Evolutionary conservation across 495 filamentous ascomycete species (phyloP), one percentile per base, ranked within the genome.

Genomic region (Hypoxylon intermedium): DNA sequence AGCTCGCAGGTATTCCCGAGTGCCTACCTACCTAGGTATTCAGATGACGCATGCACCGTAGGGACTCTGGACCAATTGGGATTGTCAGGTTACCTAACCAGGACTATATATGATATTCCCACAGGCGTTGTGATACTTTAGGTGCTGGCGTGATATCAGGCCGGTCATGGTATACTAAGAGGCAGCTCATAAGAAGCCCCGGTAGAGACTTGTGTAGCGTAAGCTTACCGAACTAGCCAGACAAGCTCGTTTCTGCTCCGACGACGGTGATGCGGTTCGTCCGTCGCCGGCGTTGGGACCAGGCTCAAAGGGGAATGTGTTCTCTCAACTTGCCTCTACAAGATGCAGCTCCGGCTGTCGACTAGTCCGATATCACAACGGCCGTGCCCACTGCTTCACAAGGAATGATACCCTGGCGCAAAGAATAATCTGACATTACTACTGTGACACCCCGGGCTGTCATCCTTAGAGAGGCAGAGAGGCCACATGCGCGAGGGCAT

Each of bases 241-340:
- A 48, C 16, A 24, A 53, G 26, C 12, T 4, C 7, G 34, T 51
- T 43, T 24, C 31, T 43, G 48, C 38, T 42, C 52, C 45, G 48
- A 51, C 28, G 40, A 40, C 26, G 26, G 51, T 37, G 28, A 59
- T 56, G 51, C 46, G 53, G 34, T 58, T 43, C 36, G 18, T 47
- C 45, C 47, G 34, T 48, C 20, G 44, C 28, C 38, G 36, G 50
- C 55, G 44, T 43, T 37, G 12, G 52, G 15, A 24, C 55, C 51
- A 60, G n/a, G 46, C 51, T 60, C 13, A 59, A 65, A 65, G 44
- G 50, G 61, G 61, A 65, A 65, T 65, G 61, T 65, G 61, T 59
- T 55, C 15, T 50, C 47, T 60, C 45, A 51, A 56, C 55, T 56
- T 65, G 38, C 51, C 38, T 65, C 56, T 55, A 43, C 21, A 48